phyloP scores from a whole-genome alignment of 2,329 filamentous ascomycete species.

The Diaporthe helianthi region DNA sequence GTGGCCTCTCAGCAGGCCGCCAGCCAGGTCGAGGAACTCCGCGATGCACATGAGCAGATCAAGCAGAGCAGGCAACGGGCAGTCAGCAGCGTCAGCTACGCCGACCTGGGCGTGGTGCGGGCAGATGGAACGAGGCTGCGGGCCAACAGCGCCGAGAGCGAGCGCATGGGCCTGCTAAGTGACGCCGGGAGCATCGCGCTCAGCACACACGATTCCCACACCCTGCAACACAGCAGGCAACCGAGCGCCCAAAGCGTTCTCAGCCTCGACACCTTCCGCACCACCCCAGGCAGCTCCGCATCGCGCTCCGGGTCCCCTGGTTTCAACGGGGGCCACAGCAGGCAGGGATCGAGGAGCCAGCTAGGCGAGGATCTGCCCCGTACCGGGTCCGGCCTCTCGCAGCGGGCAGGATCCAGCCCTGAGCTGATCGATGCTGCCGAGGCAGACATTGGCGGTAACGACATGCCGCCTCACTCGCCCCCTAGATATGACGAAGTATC shows the following conservation, averaged over 20 bases:
- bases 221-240: constrained; percentile 50
- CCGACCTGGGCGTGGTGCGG: constrained; percentile 75
- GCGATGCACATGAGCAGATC: constrained; percentile 61
- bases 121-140: constrained; percentile 80
- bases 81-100: constrained; percentile 79
- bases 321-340: constrained; percentile 43
- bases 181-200: constrained; percentile 70
- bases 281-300: constrained; percentile 32
- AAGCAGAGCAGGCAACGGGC: constrained; percentile 69
- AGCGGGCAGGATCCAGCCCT: constrained; percentile 57
- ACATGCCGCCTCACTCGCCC: constrained; percentile 53
- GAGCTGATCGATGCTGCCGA: constrained; percentile 55
- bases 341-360: constrained; percentile 49
- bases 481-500: constrained; percentile 62
- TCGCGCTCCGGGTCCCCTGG: constrained; percentile 37
- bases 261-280: constrained; percentile 53
- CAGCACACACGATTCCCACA: constrained; percentile 35
- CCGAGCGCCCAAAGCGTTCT: constrained; percentile 61
- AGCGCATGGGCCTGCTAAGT: constrained; percentile 73
- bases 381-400: constrained; percentile 40
- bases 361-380: constrained; percentile 38
- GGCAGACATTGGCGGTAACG: constrained; percentile 54
- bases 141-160: constrained; percentile 76
- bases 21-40: constrained; percentile 66
- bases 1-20: constrained; percentile 52